Evolutionary conservation across 345 rosid species (phyloP).

Genomic region (Rhodomyrtus tomentosa): DNA sequence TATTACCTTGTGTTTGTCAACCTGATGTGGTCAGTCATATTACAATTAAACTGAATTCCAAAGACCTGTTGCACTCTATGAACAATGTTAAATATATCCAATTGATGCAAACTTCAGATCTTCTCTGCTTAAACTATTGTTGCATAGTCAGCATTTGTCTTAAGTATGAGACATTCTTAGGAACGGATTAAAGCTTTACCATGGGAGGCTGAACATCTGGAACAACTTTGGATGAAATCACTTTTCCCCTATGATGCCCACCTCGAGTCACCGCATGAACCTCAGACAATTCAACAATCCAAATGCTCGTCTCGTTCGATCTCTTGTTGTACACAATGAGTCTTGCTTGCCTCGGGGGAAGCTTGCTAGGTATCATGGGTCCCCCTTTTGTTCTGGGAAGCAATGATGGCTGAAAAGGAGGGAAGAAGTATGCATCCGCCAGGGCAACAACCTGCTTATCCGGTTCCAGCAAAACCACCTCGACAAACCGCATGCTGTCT

Average conservation of each 20-base stretch:
- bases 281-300: constrained; percentile 61
- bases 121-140: neutral
- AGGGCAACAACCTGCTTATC: constrained; percentile 60
- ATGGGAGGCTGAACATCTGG: constrained; percentile 77
- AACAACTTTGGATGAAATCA: constrained; percentile 51
- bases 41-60: neutral
- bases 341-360: constrained; percentile 67
- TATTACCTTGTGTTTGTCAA: neutral
- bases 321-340: constrained; percentile 63
- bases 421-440: constrained; percentile 80
- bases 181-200: constrained; percentile 16
- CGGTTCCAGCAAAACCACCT: constrained; percentile 57
- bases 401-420: constrained; percentile 77
- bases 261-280: constrained; percentile 77
- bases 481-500: constrained; percentile 76
- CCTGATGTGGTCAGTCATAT: neutral
- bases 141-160: neutral
- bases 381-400: constrained; percentile 63
- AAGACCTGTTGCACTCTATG: neutral
- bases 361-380: constrained; percentile 53
- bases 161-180: neutral
- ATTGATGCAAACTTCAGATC: neutral
- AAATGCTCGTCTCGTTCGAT: constrained; percentile 63
- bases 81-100: neutral
- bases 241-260: constrained; percentile 72